These are phyloP conservation scores for Suhomyces vadensis DNA, from an alignment of 805 yeast genomes.

Conservation along the genomic window DNA sequence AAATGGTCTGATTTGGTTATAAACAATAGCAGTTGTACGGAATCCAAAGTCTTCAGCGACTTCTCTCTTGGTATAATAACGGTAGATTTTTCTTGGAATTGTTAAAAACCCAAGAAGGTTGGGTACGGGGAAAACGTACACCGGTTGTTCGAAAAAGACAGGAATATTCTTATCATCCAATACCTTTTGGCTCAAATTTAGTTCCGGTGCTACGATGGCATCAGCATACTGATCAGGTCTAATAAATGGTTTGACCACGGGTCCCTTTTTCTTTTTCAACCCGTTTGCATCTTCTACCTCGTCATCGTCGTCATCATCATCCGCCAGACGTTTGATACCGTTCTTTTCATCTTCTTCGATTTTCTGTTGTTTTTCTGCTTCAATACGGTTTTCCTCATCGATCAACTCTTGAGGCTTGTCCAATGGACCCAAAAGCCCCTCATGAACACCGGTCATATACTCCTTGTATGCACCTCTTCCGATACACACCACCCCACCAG, in stretches of 20 bases:
- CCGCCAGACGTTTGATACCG: constrained; percentile 18
- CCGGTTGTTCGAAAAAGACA: constrained; percentile 71
- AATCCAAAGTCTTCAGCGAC: constrained; percentile 66
- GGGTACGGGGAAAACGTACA: constrained; percentile 73
- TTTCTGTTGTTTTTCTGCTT: constrained; percentile 14
- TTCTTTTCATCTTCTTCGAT: constrained; percentile 15
- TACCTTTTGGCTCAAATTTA: constrained; percentile 38
- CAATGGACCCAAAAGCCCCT: constrained; percentile 91
- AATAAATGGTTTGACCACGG: constrained; percentile 67
- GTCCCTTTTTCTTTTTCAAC: constrained; percentile 35
- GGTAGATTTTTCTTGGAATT: constrained; percentile 71
- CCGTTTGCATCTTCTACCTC: constrained; percentile 25
- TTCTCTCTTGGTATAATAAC: constrained; percentile 75
- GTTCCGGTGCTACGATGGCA: constrained; percentile 61
- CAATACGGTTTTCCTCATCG: constrained; percentile 18
- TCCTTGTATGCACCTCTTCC: constrained; percentile 98
- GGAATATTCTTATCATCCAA: constrained; percentile 46
- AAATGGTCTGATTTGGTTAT: constrained; percentile 57
- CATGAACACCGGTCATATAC: constrained; percentile 86
- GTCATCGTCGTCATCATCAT: constrained; percentile 26
- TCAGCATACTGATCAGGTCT: constrained; percentile 54
- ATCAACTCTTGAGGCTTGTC: constrained; percentile 42
- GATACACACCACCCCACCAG: constrained; percentile 87
- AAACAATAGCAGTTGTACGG: constrained; percentile 53
- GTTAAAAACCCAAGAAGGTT: constrained; percentile 76